Conservation (phyloP, 1,284 basidiomycete species). For the Ceratobasidium papillatum region DNA sequence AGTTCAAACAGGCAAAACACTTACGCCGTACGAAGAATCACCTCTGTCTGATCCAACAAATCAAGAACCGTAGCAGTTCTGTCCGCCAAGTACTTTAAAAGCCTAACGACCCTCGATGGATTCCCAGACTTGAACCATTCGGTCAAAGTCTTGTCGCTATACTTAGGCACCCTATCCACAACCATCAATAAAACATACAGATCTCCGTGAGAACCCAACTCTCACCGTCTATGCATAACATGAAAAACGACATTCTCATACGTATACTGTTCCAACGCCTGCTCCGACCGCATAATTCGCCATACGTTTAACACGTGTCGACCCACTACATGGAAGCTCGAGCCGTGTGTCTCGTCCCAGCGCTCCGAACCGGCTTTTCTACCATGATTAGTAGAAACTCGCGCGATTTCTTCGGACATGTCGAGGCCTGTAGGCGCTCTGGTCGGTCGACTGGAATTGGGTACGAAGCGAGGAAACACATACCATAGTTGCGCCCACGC, state of each 20-base stretch:
- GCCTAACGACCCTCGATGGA: constrained; percentile 62
- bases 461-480: not conserved
- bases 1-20: constrained; percentile 48
- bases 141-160: constrained; percentile 72
- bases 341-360: constrained; percentile 80
- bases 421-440: constrained; percentile 23
- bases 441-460: not conserved
- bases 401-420: constrained; percentile 63
- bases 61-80: constrained; percentile 75
- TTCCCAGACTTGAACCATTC: constrained; percentile 73
- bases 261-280: constrained; percentile 80
- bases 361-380: constrained; percentile 61
- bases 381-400: constrained; percentile 61
- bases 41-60: constrained; percentile 80
- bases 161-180: constrained; percentile 74
- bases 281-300: constrained; percentile 90
- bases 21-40: constrained; percentile 88
- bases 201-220: constrained; percentile 42
- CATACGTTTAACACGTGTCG: constrained; percentile 93
- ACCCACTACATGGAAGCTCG: constrained; percentile 85
- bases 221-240: constrained; percentile 73
- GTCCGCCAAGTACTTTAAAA: constrained; percentile 71
- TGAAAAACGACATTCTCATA: constrained; percentile 93
- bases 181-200: constrained; percentile 29
- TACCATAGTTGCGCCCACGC: constrained; percentile 57